Evolutionary conservation across 169 alveolate genomes (phyloP).

Genomic region (Neospora caninum): DNA sequence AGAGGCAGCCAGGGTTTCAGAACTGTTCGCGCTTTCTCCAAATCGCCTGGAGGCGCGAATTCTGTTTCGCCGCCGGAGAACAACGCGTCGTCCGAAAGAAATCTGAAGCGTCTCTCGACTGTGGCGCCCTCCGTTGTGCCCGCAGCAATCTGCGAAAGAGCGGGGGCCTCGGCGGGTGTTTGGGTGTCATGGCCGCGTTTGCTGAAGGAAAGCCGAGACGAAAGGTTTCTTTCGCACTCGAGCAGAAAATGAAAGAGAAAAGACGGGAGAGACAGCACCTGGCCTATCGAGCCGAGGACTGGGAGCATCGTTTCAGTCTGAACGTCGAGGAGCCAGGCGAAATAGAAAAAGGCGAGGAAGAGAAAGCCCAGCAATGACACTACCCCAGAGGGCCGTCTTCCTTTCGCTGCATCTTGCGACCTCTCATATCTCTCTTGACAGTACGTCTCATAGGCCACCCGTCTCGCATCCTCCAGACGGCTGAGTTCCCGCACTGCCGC

Average conservation of each 20-base stretch:
- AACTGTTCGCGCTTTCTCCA: background rate
- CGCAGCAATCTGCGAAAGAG: background rate
- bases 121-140: background rate
- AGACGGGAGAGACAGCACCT: background rate
- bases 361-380: background rate
- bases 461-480: background rate
- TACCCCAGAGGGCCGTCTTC: background rate
- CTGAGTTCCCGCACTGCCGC: background rate
- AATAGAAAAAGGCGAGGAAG: background rate
- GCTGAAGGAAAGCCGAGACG: background rate
- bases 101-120: background rate
- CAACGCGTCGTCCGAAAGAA: background rate
- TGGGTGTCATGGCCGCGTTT: background rate
- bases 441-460: background rate
- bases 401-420: too few relatives aligned
- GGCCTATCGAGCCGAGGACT: background rate
- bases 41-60: background rate
- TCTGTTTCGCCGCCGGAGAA: background rate
- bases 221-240: background rate
- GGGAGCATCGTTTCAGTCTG: constrained; percentile 23
- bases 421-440: background rate
- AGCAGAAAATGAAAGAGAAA: background rate
- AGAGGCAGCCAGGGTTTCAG: background rate
- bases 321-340: background rate
- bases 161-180: background rate